Evolutionary conservation across 352 stramenopile genomes (phyloP), one percentile per base, ranked within the genome.

Genomic region (Peronospora destructor): DNA sequence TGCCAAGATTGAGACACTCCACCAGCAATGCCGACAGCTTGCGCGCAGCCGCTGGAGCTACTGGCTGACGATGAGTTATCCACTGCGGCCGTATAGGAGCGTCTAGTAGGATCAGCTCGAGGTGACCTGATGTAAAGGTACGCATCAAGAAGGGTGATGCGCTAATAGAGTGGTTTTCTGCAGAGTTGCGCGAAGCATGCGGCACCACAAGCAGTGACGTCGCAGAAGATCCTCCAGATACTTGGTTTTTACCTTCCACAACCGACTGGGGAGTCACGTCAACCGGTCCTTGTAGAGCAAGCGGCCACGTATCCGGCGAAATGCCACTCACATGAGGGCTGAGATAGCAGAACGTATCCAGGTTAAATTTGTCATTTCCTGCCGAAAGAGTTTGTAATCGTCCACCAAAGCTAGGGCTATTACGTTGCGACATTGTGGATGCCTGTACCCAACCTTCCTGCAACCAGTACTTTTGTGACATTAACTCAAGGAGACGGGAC

Each of bases 401-500:
- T 32, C 49, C 41, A 29, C 40, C 53, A 29, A 53, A 41, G 10
- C 60, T 60, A 45, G 58, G 33, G 30, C 40, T 48, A 35, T 19
- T 42, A 25, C 35, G 50, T 23, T 17, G 46, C 29, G 28, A 14
- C 14, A 46, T 30, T 35, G 35, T 43, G 6, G 54, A 38, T 10
- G 23, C 63, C 17, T 65, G 44, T 0, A 61, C 59, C 81, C 81
- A 91, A 6, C 68, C 65, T 59, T 89, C 69, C 13, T 87, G 61
- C 6, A 91, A 53, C 81, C 81, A 91, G 62, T 88, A 88, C 58
- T 87, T 86, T 37, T 91, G 81, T 16, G 81, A 87, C 63, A 88
- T 90, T 33, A 91, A 66, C 49, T 84, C 71, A 0, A 71, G 62
- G 17, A 89, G 47, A 9, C 59, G 59, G 26, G 57, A 53, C 23